These are phyloP conservation scores for Trichoderma arundinaceum DNA, from an alignment of 2,329 filamentous ascomycete genomes.

Conservation along the genomic window DNA sequence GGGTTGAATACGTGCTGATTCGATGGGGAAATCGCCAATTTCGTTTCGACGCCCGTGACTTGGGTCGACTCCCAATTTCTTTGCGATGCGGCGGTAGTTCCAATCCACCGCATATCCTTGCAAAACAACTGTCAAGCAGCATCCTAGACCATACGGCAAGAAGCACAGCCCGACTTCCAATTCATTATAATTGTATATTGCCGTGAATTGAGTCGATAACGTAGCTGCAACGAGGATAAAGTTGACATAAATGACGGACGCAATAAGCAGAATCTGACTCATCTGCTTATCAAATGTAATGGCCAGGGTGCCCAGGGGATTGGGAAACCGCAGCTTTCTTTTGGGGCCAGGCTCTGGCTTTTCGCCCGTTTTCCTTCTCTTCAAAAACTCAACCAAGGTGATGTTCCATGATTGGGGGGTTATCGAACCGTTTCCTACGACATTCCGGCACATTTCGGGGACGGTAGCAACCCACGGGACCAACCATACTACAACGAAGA, in stretches of 20 bases:
- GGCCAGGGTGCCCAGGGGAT: slow-evolving; percentile 60
- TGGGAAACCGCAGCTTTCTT: slow-evolving; percentile 58
- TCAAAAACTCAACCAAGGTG: slow-evolving; percentile 58
- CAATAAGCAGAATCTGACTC: slow-evolving; percentile 58
- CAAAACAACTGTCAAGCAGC: slow-evolving; percentile 54
- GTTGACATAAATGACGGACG: slow-evolving; percentile 60
- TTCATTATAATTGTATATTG: slow-evolving; percentile 58
- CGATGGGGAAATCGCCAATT: slow-evolving; percentile 59
- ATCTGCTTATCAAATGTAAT: slow-evolving; percentile 65
- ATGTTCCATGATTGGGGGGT: slow-evolving; percentile 63
- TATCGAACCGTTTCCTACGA: slow-evolving; percentile 68
- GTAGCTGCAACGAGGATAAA: slow-evolving; percentile 62
- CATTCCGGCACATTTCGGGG: slow-evolving; percentile 64
- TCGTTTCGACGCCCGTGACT: slow-evolving; percentile 62
- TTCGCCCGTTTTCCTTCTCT: slow-evolving; percentile 44
- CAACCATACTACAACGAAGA: slow-evolving; percentile 57
- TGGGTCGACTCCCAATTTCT: slow-evolving; percentile 64
- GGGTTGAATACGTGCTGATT: slow-evolving; percentile 59
- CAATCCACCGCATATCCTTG: slow-evolving; percentile 66
- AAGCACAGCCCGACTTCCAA: slow-evolving; percentile 61
- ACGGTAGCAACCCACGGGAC: slow-evolving; percentile 61
- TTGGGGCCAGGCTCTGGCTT: slow-evolving; percentile 45
- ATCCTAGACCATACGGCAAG: slow-evolving; percentile 59
- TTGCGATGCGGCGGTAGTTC: slow-evolving; percentile 74
- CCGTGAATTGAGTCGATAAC: slow-evolving; percentile 56